Evolutionary conservation across 2,329 filamentous ascomycete species (phyloP).

Genomic region (Coniochaeta hoffmannii): DNA sequence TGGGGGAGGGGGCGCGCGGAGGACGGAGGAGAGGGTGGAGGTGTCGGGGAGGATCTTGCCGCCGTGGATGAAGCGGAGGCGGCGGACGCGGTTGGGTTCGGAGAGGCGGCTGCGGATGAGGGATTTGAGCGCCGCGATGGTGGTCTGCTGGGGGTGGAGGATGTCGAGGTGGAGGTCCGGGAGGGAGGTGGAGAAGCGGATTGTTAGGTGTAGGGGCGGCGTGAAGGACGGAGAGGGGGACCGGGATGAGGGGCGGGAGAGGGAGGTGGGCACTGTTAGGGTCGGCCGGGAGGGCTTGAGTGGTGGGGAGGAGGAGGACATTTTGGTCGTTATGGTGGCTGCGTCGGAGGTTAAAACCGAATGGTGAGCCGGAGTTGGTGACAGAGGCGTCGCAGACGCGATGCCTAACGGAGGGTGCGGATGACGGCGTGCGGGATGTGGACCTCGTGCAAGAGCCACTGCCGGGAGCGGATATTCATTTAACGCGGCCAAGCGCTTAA

Average conservation of each 20-base stretch:
- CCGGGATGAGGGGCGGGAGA: slow-evolving; percentile 2
- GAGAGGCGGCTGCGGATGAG: slow-evolving; percentile 69
- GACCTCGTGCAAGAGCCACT: no score
- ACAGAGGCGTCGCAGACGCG: not conserved
- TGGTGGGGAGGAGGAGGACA: slow-evolving; percentile 8
- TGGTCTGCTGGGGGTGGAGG: slow-evolving; percentile 57
- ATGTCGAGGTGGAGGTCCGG: slow-evolving; percentile 79
- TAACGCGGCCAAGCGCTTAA: no score
- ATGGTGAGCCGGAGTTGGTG: not conserved
- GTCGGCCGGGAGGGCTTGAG: slow-evolving; percentile 3
- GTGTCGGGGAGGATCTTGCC: slow-evolving; percentile 78
- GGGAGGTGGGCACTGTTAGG: slow-evolving; percentile 2
- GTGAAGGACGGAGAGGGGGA: slow-evolving; percentile 4
- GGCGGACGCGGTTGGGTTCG: slow-evolving; percentile 20
- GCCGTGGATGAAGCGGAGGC: slow-evolving; percentile 82
- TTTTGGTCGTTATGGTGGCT: not conserved
- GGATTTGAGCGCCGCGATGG: slow-evolving; percentile 72
- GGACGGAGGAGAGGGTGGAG: slow-evolving; percentile 57
- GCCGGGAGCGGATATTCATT: no score
- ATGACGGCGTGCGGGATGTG: no score
- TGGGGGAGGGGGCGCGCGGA: slow-evolving; percentile 56
- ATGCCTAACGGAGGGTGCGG: no score
- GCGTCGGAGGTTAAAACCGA: not conserved
- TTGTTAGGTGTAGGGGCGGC: slow-evolving; percentile 62
- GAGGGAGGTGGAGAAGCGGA: slow-evolving; percentile 83